Evolutionary conservation across 1,284 basidiomycete genomes (phyloP), one percentile per base, ranked within the genome.

Genomic region (Gastroboletus turbinatus): DNA sequence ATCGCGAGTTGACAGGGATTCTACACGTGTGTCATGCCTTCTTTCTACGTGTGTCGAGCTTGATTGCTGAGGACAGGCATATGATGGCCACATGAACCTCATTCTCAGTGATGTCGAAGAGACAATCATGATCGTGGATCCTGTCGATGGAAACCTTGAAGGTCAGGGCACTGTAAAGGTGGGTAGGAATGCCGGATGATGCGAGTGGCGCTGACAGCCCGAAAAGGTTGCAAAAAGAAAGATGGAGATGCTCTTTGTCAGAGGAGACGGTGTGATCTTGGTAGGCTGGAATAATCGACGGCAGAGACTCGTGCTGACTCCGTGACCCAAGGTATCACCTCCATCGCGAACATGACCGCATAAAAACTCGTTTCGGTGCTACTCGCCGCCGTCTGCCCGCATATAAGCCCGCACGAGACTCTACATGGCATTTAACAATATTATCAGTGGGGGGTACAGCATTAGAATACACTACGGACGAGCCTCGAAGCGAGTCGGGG

Each of bases 31-130:
- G 91, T 73, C 40, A 25, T 61, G 50, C 59, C 10, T 46, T 57
- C 9, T 50, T 25, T 42, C 55, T 50, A 49, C 46, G 29, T 50
- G 57, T 46, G 60, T 51, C 32, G 50, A 52, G 57, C 17, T 50
- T 61, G 59, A 60, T 58, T 59, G 57, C 56, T 29, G 40, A 44
- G 50, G 56, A 61, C 63, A 98, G 96, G 96, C 97, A 19, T 99
- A 99, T 71, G 97, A 99, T 76, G 96, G 96, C 25, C 97, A 99
- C 75, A 98, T 99, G 96, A 99, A 99, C 74, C 80, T 99, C 67
- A 98, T 99, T 60, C 81, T 99, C 61, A 96, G 92, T 61, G 92
- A 98, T 69, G 97, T 98, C 10, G 96, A 98, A 70, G 97, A 99
- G 76, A 93, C 90, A 5, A 94, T 97, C 65, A 92, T 94, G 84